Evolutionary conservation across 805 yeast species (phyloP), one percentile per base, ranked within the genome.

Genomic region (Saturnispora serradocipensis): DNA sequence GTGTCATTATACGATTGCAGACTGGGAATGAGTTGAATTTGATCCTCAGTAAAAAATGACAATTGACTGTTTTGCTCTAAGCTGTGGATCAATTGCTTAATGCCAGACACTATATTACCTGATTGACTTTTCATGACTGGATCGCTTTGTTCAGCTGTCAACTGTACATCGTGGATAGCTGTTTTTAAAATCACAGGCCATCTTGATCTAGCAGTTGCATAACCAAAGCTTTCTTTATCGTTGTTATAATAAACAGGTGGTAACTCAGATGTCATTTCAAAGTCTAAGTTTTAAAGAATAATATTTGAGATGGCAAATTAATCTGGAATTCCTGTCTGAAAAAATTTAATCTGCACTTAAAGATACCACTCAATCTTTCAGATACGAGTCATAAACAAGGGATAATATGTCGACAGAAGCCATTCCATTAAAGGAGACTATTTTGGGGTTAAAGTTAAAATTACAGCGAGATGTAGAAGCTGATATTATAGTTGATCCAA

Each of bases 171-270:
- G 27, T 74, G 77, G 44, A 87, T 71, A 18, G 83, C 80, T 20
- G 83, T 86, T 28, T 77, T 73, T 45, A 90, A 62, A 57, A 93
- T 88, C 51, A 80, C 80, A 28, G 96, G 91, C 97, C 98, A 93
- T 67, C 99, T 82, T 36, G 73, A 72, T 56, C 79, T 75, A 9
- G 87, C 85, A 0, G 98, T 89, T 35, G 79, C 73, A 62, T 77
- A 81, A 9, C 96, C 98, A 65, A 93, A 93, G 3, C 97, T 86
- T 53, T 74, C 76, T 38, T 72, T 67, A 61, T 88, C 95, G 63
- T 76, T 76, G 66, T 85, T 87, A 63, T 67, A 72, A 64, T 84
- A 86, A 5, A 73, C 71, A 4, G 60, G 61, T 6, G 85, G 84
- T 53, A 76, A 53, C 9, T 22, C 38, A 4, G 38, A 34, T 7